phyloP scores from a whole-genome alignment of 2,329 filamentous ascomycete species.

The Ophiocordyceps sinensis region DNA sequence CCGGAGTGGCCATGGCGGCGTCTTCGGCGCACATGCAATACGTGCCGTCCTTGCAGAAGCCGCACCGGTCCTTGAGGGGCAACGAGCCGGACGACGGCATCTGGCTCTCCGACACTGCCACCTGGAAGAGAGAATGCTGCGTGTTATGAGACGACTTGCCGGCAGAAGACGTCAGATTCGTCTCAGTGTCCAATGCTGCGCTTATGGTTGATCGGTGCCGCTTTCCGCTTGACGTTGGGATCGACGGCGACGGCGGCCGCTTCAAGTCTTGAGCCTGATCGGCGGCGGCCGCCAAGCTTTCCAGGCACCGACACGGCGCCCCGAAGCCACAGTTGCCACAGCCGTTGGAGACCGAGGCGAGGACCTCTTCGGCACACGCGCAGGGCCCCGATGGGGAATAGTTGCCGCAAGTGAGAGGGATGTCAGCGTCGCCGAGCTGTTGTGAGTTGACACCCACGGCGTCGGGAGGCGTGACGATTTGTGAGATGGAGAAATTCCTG shows the following conservation, averaged over 20 bases:
- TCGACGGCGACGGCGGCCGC: conserved; percentile 32
- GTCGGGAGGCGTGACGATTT: conserved; percentile 42
- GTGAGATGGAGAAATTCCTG: conserved; percentile 38
- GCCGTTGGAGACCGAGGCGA: conserved; percentile 37
- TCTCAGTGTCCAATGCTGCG: conserved; percentile 45
- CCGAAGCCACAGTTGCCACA: conserved; percentile 53
- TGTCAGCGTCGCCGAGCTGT: conserved; percentile 13
- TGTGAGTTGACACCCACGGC: conserved; percentile 16
- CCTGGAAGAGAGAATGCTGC: conserved; percentile 1
- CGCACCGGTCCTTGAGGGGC: conserved; percentile 53
- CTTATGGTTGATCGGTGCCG: conserved; percentile 28
- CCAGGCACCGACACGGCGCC: conserved; percentile 48
- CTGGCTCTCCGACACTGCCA: conserved; percentile 8
- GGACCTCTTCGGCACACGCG: conserved; percentile 43
- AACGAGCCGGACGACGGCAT: conserved; percentile 21
- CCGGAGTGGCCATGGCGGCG: conserved; percentile 24
- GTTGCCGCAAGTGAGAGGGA: conserved; percentile 36
- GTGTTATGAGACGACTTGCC: conserved; percentile 17
- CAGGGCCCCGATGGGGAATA: conserved; percentile 39
- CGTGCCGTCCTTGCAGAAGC: conserved; percentile 70
- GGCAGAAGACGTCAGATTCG: conserved; percentile 59
- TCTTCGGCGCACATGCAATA: conserved; percentile 68
- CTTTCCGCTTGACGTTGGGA: conserved; percentile 34
- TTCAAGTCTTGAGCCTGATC: conserved; percentile 27
- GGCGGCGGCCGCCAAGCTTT: conserved; percentile 39